These are phyloP conservation scores for Mollisiaceae sp. DNA, from an alignment of 2,329 filamentous ascomycete species.

Conservation along the genomic window DNA sequence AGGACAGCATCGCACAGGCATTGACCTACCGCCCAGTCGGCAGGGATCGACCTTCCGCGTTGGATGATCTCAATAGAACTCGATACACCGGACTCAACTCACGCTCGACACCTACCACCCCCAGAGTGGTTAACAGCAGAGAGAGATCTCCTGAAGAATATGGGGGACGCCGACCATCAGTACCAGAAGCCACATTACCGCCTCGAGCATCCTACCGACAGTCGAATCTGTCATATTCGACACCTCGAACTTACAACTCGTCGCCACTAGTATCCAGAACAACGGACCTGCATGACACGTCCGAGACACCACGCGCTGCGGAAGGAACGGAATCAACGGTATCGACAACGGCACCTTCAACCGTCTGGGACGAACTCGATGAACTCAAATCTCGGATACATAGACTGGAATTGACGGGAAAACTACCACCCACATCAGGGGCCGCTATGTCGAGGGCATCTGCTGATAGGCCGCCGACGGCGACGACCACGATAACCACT, in stretches of 20 bases:
- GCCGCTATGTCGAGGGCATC: conserved; percentile 68
- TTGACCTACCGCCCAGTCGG: conserved; percentile 36
- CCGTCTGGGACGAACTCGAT: conserved; percentile 96
- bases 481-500: conserved; percentile 88
- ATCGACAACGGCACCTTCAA: conserved; percentile 88
- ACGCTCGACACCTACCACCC: conserved; percentile 39
- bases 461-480: conserved; percentile 85
- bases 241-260: conserved; percentile 51
- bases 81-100: conserved; percentile 33
- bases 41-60: conserved; percentile 32
- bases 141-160: conserved; percentile 40
- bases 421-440: conserved; percentile 80
- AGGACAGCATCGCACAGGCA: conserved; percentile 35
- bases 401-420: conserved; percentile 87
- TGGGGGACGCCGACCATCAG: conserved; percentile 35
- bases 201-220: conserved; percentile 40
- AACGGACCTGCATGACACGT: conserved; percentile 48
- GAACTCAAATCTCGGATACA: conserved; percentile 93
- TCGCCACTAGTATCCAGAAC: conserved; percentile 61
- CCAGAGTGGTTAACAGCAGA: conserved; percentile 31
- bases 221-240: conserved; percentile 42
- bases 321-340: conserved; percentile 85
- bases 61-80: conserved; percentile 34
- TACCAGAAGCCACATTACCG: conserved; percentile 34
- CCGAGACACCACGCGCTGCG: conserved; percentile 50